Conservation (phyloP, 1,139 yeast species). For the Tardiomyces blankii region DNA sequence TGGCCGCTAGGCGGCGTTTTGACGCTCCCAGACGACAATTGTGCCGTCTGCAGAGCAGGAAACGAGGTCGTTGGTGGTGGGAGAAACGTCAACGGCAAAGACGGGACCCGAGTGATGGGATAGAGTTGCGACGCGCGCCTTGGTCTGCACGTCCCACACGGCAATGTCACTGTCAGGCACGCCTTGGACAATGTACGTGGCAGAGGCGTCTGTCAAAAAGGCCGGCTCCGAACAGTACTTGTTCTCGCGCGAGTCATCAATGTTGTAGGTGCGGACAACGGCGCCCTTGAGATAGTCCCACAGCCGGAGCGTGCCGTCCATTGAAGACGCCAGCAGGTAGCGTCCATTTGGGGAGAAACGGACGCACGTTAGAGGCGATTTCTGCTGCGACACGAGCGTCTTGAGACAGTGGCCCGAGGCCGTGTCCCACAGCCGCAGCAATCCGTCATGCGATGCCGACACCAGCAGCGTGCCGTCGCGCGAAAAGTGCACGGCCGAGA, state of each 20-base stretch:
- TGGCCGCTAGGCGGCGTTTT: neutral
- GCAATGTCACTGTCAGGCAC: slow-evolving; percentile 49
- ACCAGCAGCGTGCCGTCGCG: slow-evolving; percentile 78
- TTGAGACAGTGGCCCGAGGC: slow-evolving; percentile 85
- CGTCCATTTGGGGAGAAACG: slow-evolving; percentile 74
- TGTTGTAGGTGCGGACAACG: slow-evolving; percentile 26
- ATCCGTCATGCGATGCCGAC: slow-evolving; percentile 86
- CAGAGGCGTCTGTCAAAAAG: slow-evolving; percentile 20
- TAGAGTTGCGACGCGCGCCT: slow-evolving; percentile 35
- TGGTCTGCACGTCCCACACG: slow-evolving; percentile 69
- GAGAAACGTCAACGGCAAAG: slow-evolving; percentile 17
- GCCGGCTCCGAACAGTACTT: slow-evolving; percentile 14
- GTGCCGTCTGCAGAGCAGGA: slow-evolving; percentile 35
- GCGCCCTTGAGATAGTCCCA: slow-evolving; percentile 45
- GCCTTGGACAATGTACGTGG: slow-evolving; percentile 48
- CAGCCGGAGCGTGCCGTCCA: slow-evolving; percentile 55
- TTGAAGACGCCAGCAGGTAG: slow-evolving; percentile 31
- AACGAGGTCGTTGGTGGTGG: slow-evolving; percentile 25
- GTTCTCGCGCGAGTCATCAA: slow-evolving; percentile 26
- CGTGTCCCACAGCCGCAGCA: slow-evolving; percentile 76
- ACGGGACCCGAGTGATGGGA: slow-evolving; percentile 29
- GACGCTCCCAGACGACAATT: slow-evolving; percentile 23
- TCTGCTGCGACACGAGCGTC: slow-evolving; percentile 53
- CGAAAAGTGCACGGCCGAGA: slow-evolving; percentile 58
- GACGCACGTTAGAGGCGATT: slow-evolving; percentile 64